Evolutionary conservation across 331 rosid genomes (phyloP).

Genomic region (Malus hybrid): DNA sequence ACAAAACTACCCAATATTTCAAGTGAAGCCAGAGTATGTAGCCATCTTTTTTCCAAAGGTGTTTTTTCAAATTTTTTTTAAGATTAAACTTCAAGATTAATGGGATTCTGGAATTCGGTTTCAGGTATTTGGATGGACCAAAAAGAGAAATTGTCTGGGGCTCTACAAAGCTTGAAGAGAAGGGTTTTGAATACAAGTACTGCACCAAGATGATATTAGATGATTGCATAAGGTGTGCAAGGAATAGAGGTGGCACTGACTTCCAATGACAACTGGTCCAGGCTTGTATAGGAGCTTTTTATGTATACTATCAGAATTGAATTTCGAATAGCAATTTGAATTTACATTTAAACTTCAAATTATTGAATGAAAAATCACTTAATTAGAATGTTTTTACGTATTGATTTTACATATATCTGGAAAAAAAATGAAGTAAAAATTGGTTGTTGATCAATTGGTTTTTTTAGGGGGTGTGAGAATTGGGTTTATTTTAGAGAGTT

Average conservation of each 20-base stretch:
- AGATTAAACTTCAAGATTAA: neutral
- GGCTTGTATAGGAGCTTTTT: neutral
- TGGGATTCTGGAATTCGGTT: constrained; percentile 2
- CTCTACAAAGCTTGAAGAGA: constrained; percentile 32
- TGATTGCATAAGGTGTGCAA: constrained; percentile 24
- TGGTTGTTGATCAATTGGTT: no score
- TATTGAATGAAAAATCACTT: no score
- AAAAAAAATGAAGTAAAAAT: no score
- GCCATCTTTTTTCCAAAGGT: neutral
- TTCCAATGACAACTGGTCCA: constrained; percentile 3
- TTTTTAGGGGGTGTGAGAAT: no score
- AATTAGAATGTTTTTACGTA: no score
- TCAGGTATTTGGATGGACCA: constrained; percentile 29
- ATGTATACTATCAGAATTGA: neutral
- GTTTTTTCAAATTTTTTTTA: neutral
- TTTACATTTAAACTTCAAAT: neutral
- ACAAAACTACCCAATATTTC: constrained; percentile 30
- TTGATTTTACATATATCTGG: no score
- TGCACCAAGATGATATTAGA: constrained; percentile 34
- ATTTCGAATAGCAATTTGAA: neutral
- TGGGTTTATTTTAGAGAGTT: no score
- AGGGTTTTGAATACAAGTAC: constrained; percentile 44
- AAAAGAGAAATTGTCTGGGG: constrained; percentile 25
- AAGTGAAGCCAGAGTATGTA: constrained; percentile 33
- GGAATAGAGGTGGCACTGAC: neutral